These are phyloP conservation scores for Haberlea rhodopensis DNA, from an alignment of 257 asterid species.

Conservation along the genomic window DNA sequence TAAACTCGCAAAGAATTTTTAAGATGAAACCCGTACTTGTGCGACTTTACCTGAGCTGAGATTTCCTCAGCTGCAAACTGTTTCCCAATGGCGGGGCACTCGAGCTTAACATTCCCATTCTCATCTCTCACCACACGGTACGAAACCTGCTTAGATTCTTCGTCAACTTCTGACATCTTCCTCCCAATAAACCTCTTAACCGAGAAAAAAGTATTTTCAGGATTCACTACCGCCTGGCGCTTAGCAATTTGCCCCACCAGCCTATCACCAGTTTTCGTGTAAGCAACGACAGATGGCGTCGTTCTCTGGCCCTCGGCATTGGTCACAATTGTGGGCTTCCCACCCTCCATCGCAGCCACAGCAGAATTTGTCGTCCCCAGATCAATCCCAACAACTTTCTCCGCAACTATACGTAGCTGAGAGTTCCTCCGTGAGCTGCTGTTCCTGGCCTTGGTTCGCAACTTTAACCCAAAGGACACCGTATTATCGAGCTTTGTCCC, in stretches of 20 bases:
- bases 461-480: slow-evolving; percentile 33
- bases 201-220: slow-evolving; percentile 66
- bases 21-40: neutral
- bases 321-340: slow-evolving; percentile 71
- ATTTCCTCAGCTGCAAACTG: slow-evolving; percentile 80
- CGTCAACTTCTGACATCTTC: slow-evolving; percentile 76
- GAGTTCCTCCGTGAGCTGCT: slow-evolving; percentile 18
- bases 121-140: slow-evolving; percentile 65
- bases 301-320: slow-evolving; percentile 76
- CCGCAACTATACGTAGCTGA: slow-evolving; percentile 58
- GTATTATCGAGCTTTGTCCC: slow-evolving; percentile 33
- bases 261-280: slow-evolving; percentile 66
- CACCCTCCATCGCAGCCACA: slow-evolving; percentile 86
- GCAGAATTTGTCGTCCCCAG: slow-evolving; percentile 78
- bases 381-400: slow-evolving; percentile 76
- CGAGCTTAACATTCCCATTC: slow-evolving; percentile 77
- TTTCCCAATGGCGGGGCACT: slow-evolving; percentile 72
- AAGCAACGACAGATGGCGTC: slow-evolving; percentile 78
- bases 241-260: slow-evolving; percentile 74
- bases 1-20: neutral
- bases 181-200: slow-evolving; percentile 78
- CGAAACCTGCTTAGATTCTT: slow-evolving; percentile 75
- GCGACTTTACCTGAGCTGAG: slow-evolving; percentile 65
- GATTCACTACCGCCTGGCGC: slow-evolving; percentile 78
- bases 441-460: slow-evolving; percentile 23